phyloP scores from a whole-genome alignment of 1,139 yeast species.

The Pneumocystis murina region DNA sequence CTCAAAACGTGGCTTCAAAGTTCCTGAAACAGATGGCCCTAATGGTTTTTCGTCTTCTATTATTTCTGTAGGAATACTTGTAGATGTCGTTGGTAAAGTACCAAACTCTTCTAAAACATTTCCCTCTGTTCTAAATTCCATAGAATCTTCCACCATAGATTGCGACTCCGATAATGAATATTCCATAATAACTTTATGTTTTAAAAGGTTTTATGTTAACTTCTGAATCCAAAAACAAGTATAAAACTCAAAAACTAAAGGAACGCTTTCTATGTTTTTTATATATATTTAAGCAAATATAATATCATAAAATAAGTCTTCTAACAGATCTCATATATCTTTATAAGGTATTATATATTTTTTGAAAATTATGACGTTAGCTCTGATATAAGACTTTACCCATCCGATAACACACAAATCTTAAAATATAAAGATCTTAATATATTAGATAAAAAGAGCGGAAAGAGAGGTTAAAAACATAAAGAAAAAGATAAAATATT shows the following conservation, averaged over 20 bases:
- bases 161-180: neutral
- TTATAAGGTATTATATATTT: neutral
- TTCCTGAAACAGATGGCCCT: neutral
- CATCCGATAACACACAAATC: too few species aligned
- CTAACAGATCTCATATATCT: neutral
- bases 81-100: neutral
- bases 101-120: neutral
- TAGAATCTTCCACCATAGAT: neutral
- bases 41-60: neutral
- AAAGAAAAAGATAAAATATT: too few species aligned
- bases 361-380: neutral
- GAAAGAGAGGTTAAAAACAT: too few species aligned
- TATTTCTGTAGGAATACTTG: neutral
- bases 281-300: neutral
- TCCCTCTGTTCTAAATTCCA: neutral
- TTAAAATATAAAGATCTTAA: too few species aligned
- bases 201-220: neutral
- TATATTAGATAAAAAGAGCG: too few species aligned
- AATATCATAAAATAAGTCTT: neutral
- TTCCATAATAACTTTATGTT: neutral
- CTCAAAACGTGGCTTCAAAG: slow-evolving; percentile 34
- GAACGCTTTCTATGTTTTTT: neutral
- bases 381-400: too few species aligned
- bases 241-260: neutral
- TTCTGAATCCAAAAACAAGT: neutral